Evolutionary conservation across 495 filamentous ascomycete species (phyloP).

Genomic region (Penicillium atrosanguineum): DNA sequence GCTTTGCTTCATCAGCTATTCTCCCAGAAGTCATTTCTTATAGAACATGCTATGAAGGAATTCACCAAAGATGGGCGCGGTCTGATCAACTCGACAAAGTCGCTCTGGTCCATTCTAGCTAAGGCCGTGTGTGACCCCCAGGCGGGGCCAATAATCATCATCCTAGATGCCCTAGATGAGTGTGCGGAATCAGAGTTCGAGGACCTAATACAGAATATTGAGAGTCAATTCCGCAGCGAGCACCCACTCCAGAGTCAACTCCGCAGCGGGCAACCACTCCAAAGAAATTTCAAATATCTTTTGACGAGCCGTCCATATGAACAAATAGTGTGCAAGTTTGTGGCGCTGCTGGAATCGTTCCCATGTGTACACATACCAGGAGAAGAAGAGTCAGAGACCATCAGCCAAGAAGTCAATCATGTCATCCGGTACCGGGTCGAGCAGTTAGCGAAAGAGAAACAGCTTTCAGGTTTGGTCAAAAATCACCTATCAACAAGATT

Average conservation of each 20-base stretch:
- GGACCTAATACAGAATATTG: too few species aligned
- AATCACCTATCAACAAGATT: slow-evolving; percentile 19
- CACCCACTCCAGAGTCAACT: slow-evolving; percentile 19
- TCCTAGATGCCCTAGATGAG: slow-evolving; percentile 46
- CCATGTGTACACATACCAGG: slow-evolving; percentile 31
- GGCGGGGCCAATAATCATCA: too few species aligned
- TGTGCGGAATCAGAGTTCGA: slow-evolving; percentile 23
- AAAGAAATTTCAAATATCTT: slow-evolving; percentile 34
- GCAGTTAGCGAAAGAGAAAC: slow-evolving; percentile 15
- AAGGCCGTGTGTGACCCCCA: slow-evolving; percentile 35
- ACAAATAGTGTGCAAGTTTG: slow-evolving; percentile 28
- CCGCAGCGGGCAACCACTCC: too few species aligned
- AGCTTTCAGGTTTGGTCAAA: slow-evolving; percentile 7
- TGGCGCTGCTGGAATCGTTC: slow-evolving; percentile 11
- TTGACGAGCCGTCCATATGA: slow-evolving; percentile 46
- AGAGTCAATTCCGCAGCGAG: slow-evolving; percentile 11
- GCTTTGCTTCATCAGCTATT: slow-evolving; percentile 45
- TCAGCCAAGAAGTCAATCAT: slow-evolving; percentile 36
- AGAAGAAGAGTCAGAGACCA: slow-evolving; percentile 33
- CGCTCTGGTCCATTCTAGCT: slow-evolving; percentile 15
- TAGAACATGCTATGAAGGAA: slow-evolving; percentile 28
- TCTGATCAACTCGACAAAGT: too few species aligned
- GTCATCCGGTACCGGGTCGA: slow-evolving; percentile 31
- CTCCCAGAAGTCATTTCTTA: slow-evolving; percentile 17
- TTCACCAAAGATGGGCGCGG: too few species aligned